phyloP scores from a whole-genome alignment of 1,284 basidiomycete genomes.

The Porodaedalea pini region DNA sequence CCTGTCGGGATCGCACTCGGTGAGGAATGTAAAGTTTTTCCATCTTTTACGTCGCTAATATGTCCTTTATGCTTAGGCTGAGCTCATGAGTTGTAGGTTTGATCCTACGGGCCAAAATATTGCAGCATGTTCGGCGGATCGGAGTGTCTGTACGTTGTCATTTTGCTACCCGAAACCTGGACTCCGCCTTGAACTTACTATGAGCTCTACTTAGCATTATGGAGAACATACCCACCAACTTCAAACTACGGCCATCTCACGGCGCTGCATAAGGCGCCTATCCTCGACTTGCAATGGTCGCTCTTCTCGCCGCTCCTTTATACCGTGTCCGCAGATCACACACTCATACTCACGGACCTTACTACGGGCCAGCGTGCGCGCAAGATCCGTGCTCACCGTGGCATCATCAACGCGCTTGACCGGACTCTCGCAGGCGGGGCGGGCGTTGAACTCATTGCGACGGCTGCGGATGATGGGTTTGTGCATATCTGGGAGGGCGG shows the following conservation, averaged over 20 bases:
- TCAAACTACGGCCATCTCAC: constrained; percentile 76
- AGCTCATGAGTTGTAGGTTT: constrained; percentile 76
- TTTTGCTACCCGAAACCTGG: background rate
- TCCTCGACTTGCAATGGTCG: constrained; percentile 80
- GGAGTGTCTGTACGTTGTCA: constrained; percentile 64
- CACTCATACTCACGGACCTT: constrained; percentile 69
- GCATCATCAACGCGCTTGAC: constrained; percentile 86
- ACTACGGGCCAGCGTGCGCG: constrained; percentile 73
- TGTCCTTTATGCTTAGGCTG: constrained; percentile 44
- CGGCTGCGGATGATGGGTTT: constrained; percentile 85
- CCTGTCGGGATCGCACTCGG: constrained; percentile 71
- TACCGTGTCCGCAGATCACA: constrained; percentile 82
- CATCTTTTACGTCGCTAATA: background rate
- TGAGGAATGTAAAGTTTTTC: constrained; percentile 34
- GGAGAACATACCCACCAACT: constrained; percentile 79
- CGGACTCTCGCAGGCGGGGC: constrained; percentile 76
- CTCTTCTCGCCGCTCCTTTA: constrained; percentile 68
- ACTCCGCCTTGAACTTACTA: constrained; percentile 1
- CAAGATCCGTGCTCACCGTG: constrained; percentile 79
- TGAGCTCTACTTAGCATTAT: constrained; percentile 50
- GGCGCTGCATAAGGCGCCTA: constrained; percentile 74
- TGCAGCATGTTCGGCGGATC: constrained; percentile 77
- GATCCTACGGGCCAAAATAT: constrained; percentile 81
- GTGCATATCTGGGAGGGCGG: constrained; percentile 86
- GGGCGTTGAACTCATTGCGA: constrained; percentile 78